Conservation (phyloP, 129 eudicot species). For the Pittosporum tobira region DNA sequence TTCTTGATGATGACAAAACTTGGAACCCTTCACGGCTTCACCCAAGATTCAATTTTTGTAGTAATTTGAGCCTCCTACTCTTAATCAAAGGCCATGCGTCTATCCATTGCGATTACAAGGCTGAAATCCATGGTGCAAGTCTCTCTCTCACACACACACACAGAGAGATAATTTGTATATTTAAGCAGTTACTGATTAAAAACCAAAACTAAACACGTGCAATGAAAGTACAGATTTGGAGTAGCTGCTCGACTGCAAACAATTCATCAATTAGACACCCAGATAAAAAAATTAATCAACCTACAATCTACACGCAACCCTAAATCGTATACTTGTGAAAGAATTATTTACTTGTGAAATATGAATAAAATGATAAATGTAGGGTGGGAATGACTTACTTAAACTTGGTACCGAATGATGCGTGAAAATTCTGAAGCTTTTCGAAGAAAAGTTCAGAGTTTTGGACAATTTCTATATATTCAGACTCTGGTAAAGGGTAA, state of each 20-base stretch:
- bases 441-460: conserved; percentile 48
- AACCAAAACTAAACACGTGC: neutral
- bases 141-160: too few species aligned
- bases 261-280: conserved; percentile 2
- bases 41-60: too few species aligned
- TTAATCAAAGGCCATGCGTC: too few species aligned
- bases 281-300: conserved; percentile 10
- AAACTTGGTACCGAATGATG: conserved; percentile 47
- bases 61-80: too few species aligned
- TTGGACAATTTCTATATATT: conserved; percentile 46
- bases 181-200: neutral
- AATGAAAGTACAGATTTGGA: conserved; percentile 10
- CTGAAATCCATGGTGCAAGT: neutral
- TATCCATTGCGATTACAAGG: neutral
- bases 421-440: conserved; percentile 63
- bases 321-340: too few species aligned
- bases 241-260: neutral
- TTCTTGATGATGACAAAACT: too few species aligned
- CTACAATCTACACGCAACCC: neutral
- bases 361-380: neutral
- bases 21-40: too few species aligned
- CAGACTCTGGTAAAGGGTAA: conserved; percentile 68
- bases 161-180: neutral
- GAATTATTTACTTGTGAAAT: too few species aligned
- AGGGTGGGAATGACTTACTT: conserved; percentile 32